Base-by-base conservation (phyloP, 2,329 filamentous ascomycete species). In the Cladophialophora carrionii region DNA sequence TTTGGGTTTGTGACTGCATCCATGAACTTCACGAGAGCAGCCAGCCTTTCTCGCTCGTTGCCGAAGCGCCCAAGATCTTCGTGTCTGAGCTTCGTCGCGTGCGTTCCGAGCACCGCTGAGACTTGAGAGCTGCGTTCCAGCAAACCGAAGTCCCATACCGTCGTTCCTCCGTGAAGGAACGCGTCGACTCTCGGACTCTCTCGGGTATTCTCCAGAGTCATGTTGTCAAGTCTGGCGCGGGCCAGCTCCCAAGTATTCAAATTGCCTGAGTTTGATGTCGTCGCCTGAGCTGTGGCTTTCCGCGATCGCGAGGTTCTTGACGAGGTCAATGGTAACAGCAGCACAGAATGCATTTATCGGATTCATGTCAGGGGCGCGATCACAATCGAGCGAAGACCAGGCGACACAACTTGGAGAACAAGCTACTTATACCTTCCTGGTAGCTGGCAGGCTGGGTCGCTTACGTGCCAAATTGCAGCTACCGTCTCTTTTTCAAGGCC, bases 1-100 rank as follows among this genome's bases (percentile, higher is more conserved):
- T 57, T 63, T 29, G 55, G 48, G 53, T 63, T 51, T 17, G 67
- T 69, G 53, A 66, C n/a, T n/a, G n/a, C 37, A 24, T 69, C 64
- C 67, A 69, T 69, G 49, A 14, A 34, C 31, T 37, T 52, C 29
- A 62, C 20, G n/a, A 66, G 58, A 6, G 32, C 61, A 2, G 34
- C 41, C 34, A 63, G 26, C 46, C 26, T 52, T 8, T 63, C 61
- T 17, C 52, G 46, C n/a, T 57, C 49, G 26, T 46, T 64, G 26
- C 57, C 46, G 24, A 32, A 26, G n/a, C 52, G 57, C 56, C 49
- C 57, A 14, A 37, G 20, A 24, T 20, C 37, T n/a, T 62, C 41
- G 26, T 31, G 12, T 46, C 53, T 55, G 57, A 51, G 22, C 52
- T 59, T 46, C 17, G 26, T 12, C 49, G 41, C 29, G 37, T 32